phyloP scores from a whole-genome alignment of 2,329 filamentous ascomycete genomes.

The Cladosporium sp. region DNA sequence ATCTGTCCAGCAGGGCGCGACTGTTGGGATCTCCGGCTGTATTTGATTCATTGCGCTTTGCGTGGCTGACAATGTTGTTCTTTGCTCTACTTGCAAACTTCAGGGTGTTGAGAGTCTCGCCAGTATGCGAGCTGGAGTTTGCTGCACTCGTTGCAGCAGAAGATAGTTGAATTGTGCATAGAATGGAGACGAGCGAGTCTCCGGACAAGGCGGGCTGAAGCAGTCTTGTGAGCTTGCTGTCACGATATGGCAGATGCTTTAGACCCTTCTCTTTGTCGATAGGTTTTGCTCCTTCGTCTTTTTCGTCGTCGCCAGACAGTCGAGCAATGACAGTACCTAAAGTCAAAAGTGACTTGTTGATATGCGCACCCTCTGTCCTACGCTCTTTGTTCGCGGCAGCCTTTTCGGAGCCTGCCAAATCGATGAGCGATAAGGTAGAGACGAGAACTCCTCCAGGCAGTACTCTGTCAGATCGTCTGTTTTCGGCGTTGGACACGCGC shows the following conservation, averaged over 20 bases:
- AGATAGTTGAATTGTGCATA: constrained; percentile 94
- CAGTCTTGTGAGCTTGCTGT: constrained; percentile 93
- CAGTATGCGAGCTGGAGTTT: constrained; percentile 68
- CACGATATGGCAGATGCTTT: constrained; percentile 92
- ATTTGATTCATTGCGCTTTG: constrained; percentile 87
- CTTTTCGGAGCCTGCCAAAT: constrained; percentile 93
- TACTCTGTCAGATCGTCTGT: constrained; percentile 55
- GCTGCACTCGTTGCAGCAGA: constrained; percentile 64
- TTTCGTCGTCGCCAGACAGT: constrained; percentile 85
- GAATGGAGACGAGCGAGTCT: constrained; percentile 91
- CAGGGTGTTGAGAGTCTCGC: constrained; percentile 89
- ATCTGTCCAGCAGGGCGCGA: constrained; percentile 83
- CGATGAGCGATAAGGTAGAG: constrained; percentile 90
- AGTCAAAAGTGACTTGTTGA: constrained; percentile 96
- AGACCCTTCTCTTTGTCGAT: constrained; percentile 62
- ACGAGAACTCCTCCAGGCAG: constrained; percentile 87
- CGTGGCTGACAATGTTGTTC: constrained; percentile 96
- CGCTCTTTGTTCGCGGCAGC: constrained; percentile 94
- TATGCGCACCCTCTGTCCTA: constrained; percentile 90
- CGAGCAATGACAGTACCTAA: constrained; percentile 92
- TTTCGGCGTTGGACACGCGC: constrained; percentile 55
- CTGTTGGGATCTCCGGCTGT: constrained; percentile 81
- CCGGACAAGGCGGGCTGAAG: constrained; percentile 90
- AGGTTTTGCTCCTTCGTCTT: constrained; percentile 50
- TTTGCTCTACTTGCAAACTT: constrained; percentile 96